Evolutionary conservation across 768 basidiomycete genomes (phyloP).

Genomic region (Mrakia gelida): DNA sequence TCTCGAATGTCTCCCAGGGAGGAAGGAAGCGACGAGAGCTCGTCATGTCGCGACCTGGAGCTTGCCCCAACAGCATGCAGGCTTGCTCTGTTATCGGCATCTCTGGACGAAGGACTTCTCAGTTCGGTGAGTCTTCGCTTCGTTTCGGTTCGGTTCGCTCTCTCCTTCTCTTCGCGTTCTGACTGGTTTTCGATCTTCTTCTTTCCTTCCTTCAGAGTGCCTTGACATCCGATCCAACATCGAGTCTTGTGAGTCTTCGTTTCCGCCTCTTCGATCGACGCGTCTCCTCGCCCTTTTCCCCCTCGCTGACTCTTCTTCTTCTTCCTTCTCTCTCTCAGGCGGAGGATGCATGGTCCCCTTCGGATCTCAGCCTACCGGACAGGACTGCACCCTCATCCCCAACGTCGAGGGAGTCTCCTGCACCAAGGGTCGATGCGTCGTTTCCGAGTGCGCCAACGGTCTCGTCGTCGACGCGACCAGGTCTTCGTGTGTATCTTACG

Average conservation of each 20-base stretch:
- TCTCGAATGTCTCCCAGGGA: neutral
- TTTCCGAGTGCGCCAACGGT: constrained; percentile 41
- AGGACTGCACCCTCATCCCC: constrained; percentile 66
- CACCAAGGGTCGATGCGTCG: constrained; percentile 46
- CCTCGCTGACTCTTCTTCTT: constrained; percentile 47
- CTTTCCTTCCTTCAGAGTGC: constrained; percentile 38
- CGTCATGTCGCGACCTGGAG: neutral
- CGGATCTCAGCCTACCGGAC: constrained; percentile 45
- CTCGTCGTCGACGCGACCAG: constrained; percentile 16
- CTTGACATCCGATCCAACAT: constrained; percentile 62
- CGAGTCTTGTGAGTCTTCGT: constrained; percentile 51
- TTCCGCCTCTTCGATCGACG: constrained; percentile 50
- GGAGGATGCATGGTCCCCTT: constrained; percentile 8
- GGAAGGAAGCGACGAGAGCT: neutral
- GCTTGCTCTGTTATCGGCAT: constrained; percentile 10
- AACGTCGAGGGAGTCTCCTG: constrained; percentile 71
- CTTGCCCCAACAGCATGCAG: constrained; percentile 10
- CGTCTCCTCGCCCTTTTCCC: constrained; percentile 48
- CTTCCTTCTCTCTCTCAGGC: neutral
- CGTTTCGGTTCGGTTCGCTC: neutral
- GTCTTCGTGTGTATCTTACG: neutral
- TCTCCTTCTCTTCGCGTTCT: neutral
- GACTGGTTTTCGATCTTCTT: neutral
- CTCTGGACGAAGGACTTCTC: constrained; percentile 5
- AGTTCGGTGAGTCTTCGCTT: neutral